phyloP scores from a whole-genome alignment of 345 rosid species.

The Linum lewisii region DNA sequence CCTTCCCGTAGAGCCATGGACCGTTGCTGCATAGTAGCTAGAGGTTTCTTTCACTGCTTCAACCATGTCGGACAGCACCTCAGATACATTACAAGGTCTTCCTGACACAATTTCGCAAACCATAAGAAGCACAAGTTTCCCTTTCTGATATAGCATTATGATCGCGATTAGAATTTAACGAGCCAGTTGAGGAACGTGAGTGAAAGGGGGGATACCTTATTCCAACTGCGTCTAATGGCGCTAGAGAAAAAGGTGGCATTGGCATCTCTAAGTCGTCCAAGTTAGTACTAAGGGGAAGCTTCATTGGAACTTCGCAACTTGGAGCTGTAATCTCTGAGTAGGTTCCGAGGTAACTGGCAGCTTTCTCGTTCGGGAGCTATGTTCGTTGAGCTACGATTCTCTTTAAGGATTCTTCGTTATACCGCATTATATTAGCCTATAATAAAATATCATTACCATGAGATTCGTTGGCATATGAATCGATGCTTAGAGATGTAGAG shows the following conservation, averaged over 20 bases:
- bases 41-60: constrained; percentile 73
- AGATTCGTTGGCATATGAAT: constrained; percentile 5
- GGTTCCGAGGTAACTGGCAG: constrained; percentile 35
- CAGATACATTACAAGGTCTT: constrained; percentile 85
- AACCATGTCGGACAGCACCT: constrained; percentile 62
- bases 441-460: background rate
- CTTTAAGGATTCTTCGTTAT: constrained; percentile 58
- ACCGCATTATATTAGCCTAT: constrained; percentile 72
- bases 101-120: constrained; percentile 52
- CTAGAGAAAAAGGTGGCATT: constrained; percentile 76
- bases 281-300: constrained; percentile 24
- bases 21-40: constrained; percentile 73
- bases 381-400: constrained; percentile 34
- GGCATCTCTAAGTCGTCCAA: constrained; percentile 70
- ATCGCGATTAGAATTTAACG: too few species aligned
- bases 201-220: constrained; percentile 41
- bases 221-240: constrained; percentile 44
- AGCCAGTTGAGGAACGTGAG: too few species aligned
- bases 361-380: constrained; percentile 36
- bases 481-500: background rate
- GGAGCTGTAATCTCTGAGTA: constrained; percentile 21
- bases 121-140: constrained; percentile 25
- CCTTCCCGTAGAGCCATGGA: too few species aligned
- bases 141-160: background rate
- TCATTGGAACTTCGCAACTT: constrained; percentile 21